A percentile compares a stretch with the other conserved stretches of the same genome.
Evolutionary conservation across 371 early-diverging fungal genomes (phyloP).

Genomic region (Rhizopus delemar): DNA sequence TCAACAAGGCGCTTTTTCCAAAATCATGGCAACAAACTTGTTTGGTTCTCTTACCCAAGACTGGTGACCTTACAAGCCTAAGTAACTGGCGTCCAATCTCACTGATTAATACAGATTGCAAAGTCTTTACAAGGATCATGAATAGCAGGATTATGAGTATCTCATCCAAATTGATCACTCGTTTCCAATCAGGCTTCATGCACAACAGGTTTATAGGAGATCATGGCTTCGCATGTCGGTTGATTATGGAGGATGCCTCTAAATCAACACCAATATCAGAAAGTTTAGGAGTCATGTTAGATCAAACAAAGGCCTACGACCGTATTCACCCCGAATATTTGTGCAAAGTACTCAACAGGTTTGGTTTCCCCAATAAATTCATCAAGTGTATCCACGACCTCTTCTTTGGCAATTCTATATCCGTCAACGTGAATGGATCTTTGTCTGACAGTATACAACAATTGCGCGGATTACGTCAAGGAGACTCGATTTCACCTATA

Average conservation of each 20-base stretch:
- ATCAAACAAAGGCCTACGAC: constrained; percentile 22
- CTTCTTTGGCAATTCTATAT: too few relatives aligned
- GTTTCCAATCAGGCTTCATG: not conserved
- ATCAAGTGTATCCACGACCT: too few relatives aligned
- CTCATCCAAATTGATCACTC: too few relatives aligned
- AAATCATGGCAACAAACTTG: not conserved
- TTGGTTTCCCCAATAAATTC: too few relatives aligned
- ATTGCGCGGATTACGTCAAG: too few relatives aligned
- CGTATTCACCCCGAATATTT: constrained; percentile 18
- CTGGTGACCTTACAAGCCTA: constrained; percentile 12
- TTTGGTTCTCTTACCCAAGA: constrained; percentile 20
- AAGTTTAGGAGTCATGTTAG: constrained; percentile 11
- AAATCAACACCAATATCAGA: not conserved
- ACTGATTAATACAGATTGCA: constrained; percentile 12
- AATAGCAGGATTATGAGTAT: not conserved
- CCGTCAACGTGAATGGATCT: too few relatives aligned
- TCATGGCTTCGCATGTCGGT: not conserved
- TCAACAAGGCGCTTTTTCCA: not conserved
- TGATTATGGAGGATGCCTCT: constrained; percentile 2
- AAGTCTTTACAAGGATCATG: constrained; percentile 9
- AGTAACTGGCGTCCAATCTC: constrained; percentile 14
- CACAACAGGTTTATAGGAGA: constrained; percentile 9
- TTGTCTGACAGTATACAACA: too few relatives aligned
- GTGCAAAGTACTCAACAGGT: not conserved
- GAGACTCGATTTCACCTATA: too few relatives aligned